Evolutionary conservation across 139 green algal genomes (phyloP).

Genomic region (Coelastrella sp.): DNA sequence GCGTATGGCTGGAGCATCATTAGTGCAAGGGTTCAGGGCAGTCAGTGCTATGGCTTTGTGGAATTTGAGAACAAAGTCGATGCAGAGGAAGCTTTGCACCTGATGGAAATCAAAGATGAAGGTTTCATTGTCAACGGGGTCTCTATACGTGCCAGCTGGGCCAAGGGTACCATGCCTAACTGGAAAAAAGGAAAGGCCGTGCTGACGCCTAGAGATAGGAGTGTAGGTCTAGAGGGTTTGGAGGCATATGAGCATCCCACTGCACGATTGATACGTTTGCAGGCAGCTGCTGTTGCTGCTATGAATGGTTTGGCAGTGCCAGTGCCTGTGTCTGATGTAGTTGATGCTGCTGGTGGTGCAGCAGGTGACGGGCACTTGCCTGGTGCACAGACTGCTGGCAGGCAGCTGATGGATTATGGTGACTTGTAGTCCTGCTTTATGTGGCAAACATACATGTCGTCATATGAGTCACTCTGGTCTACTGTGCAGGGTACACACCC

Average conservation of each 20-base stretch:
- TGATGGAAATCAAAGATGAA: constrained; percentile 47
- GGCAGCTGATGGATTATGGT: constrained; percentile 21
- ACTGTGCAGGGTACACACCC: no score
- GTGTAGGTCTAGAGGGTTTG: constrained; percentile 9
- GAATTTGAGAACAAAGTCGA: constrained; percentile 51
- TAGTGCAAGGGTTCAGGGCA: constrained; percentile 54
- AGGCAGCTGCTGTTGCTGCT: constrained; percentile 12
- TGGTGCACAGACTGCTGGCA: neutral
- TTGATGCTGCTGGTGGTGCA: no score
- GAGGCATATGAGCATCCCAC: constrained; percentile 56
- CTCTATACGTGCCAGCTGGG: constrained; percentile 59
- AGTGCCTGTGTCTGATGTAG: neutral
- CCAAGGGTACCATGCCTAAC: constrained; percentile 51
- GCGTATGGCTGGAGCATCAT: constrained; percentile 34
- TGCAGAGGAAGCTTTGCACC: constrained; percentile 41
- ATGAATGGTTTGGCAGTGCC: neutral
- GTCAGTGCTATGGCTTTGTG: constrained; percentile 69
- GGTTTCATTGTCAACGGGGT: constrained; percentile 45
- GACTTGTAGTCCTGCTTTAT: constrained; percentile 15
- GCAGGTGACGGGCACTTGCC: no score
- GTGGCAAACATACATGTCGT: no score
- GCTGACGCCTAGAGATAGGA: neutral
- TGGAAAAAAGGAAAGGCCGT: constrained; percentile 54
- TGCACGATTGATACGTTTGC: constrained; percentile 30
- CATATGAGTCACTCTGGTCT: no score